A percentile compares a stretch with the other conserved stretches of the same genome.
phyloP scores from a whole-genome alignment of 345 rosid species.

The Eucalyptus caleyi region DNA sequence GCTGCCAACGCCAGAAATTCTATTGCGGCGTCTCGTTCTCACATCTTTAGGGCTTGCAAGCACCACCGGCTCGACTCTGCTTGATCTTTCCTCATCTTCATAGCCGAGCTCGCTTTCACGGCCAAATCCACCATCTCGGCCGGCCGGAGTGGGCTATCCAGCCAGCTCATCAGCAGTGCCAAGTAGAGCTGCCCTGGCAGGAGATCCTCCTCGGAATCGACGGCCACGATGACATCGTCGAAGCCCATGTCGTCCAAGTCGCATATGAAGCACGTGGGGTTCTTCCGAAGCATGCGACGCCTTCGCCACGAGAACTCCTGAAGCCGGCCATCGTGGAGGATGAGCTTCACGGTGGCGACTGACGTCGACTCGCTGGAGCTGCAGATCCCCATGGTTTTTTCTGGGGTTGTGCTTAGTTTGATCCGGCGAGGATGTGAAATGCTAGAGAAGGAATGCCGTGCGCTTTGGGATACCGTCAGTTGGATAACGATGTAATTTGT shows the following conservation, averaged over 20 bases:
- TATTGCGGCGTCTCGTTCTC: too few species aligned
- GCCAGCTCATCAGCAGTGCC: slow-evolving; percentile 21
- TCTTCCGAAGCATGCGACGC: slow-evolving; percentile 20
- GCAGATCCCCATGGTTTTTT: slow-evolving; percentile 37
- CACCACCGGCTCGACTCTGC: too few species aligned
- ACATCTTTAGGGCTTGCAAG: too few species aligned
- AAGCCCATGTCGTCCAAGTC: slow-evolving; percentile 46
- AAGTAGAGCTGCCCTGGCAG: slow-evolving; percentile 36
- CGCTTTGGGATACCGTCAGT: neutral
- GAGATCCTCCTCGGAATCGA: slow-evolving; percentile 26
- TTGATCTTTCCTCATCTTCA: too few species aligned
- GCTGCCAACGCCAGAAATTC: too few species aligned
- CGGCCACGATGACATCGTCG: slow-evolving; percentile 13
- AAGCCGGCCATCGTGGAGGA: slow-evolving; percentile 33
- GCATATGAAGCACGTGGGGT: slow-evolving; percentile 26
- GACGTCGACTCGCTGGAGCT: slow-evolving; percentile 26
- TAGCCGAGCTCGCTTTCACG: slow-evolving; percentile 37
- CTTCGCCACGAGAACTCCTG: slow-evolving; percentile 32
- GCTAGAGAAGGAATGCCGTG: neutral
- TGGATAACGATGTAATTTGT: neutral
- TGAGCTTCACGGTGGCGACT: slow-evolving; percentile 29
- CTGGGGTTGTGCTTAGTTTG: neutral
- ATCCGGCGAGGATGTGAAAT: neutral
- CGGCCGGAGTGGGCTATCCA: slow-evolving; percentile 8
- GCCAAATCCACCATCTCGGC: slow-evolving; percentile 54